phyloP scores from a whole-genome alignment of 805 yeast genomes.

The Yueomyces sp. region DNA sequence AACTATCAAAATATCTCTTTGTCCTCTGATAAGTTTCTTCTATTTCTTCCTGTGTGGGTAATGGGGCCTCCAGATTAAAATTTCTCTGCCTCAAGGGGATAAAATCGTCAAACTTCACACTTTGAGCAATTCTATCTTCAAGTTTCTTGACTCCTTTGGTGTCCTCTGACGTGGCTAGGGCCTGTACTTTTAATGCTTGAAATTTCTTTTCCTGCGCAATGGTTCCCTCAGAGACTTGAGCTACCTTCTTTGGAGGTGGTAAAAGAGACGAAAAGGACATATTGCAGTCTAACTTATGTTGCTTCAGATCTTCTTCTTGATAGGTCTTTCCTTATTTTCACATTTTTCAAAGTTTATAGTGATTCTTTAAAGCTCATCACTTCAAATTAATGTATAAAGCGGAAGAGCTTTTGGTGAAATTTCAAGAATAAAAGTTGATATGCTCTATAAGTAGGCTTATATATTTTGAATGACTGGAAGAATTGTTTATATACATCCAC shows the following conservation, averaged over 20 bases:
- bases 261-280: constrained; percentile 8
- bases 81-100: constrained; percentile 44
- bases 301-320: too few species aligned
- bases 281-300: neutral
- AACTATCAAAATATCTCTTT: constrained; percentile 31
- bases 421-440: too few species aligned
- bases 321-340: too few species aligned
- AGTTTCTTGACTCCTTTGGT: constrained; percentile 2
- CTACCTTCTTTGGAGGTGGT: constrained; percentile 5
- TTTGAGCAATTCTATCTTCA: constrained; percentile 6
- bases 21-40: constrained; percentile 41
- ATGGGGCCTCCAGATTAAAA: constrained; percentile 27
- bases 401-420: too few species aligned
- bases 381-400: too few species aligned
- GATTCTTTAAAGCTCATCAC: too few species aligned
- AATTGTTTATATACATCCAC: too few species aligned
- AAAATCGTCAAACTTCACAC: constrained; percentile 38
- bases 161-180: neutral
- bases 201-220: neutral
- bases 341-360: too few species aligned
- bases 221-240: neutral
- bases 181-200: neutral
- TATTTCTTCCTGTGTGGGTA: constrained; percentile 35
- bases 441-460: too few species aligned
- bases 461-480: too few species aligned